Evolutionary conservation across 208 protist species (phyloP), one percentile per base, ranked within the genome.

Genomic region (Crithidia mellificae): DNA sequence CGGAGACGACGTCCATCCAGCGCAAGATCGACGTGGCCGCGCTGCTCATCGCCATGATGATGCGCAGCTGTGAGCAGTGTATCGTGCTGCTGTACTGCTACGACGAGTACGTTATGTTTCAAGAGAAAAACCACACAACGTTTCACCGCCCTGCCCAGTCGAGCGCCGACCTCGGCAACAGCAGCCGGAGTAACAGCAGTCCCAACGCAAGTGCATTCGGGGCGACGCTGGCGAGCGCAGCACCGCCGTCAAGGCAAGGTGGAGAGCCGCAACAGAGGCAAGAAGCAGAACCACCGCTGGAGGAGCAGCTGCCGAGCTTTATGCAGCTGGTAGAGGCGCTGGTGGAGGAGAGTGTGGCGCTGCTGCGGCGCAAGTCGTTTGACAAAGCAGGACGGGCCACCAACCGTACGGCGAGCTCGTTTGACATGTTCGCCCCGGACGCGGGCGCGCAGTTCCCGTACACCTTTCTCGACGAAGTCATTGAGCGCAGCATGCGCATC

Each of bases 21-120:
- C 68, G 71, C n/a, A 64, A 90, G 8, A 47, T 92, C 6, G 90
- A 98, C 9, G 69, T 93, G 17, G 81, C 71, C 2, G 69, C 91
- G 9, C 63, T 98, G 30, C 69, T 98, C 4, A 86, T 78, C 2
- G 85, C 97, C 25, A 95, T 97, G 88, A 75, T 96, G 38, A 68
- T 93, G 68, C 88, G 88, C 50, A 77, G 84, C 20, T 96, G 90
- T 63, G 97, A 99, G 68, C 75, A 84, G 54, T 93, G 90, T 66
- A 65, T 71, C 8, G 51, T 95, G 38, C 29, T 91, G 24, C 27
- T 96, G 6, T 81, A 68, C 57, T 81, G 73, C 76, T 61, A 66
- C 52, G 72, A 79, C 27, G 49, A 70, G 32, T 77, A 75, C 49
- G 30, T 59, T 24, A 22, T 63, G 12, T 75, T 84, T 25, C 59